These are phyloP conservation scores for Xylariales sp. DNA, from an alignment of 2,329 filamentous ascomycete genomes.

Conservation along the genomic window DNA sequence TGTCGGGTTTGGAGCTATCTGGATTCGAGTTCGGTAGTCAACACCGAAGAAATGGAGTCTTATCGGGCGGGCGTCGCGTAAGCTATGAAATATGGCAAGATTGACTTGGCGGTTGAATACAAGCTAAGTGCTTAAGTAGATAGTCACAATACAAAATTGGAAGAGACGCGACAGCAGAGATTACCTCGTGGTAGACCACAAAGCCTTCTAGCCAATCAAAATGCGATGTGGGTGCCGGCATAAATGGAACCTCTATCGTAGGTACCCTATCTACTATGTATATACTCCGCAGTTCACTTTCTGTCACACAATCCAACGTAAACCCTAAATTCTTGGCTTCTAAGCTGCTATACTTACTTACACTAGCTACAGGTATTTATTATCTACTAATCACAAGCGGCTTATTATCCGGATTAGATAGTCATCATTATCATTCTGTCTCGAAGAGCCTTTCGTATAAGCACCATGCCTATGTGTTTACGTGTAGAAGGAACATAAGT, in stretches of 20 bases:
- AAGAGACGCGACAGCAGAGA: constrained; percentile 30
- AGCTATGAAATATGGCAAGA: not conserved
- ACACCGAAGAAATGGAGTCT: not conserved
- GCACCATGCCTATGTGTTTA: too few relatives aligned
- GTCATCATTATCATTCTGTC: too few relatives aligned
- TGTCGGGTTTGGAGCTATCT: constrained; percentile 1
- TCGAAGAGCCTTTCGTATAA: too few relatives aligned
- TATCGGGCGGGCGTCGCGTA: not conserved
- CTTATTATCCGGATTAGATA: too few relatives aligned
- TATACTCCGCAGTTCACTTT: too few relatives aligned
- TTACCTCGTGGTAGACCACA: not conserved
- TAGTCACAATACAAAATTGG: not conserved
- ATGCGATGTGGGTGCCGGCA: not conserved
- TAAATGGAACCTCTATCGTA: too few relatives aligned
- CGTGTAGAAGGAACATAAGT: too few relatives aligned
- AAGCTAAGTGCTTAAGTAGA: not conserved
- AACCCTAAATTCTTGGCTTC: too few relatives aligned
- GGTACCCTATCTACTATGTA: too few relatives aligned
- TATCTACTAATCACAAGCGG: too few relatives aligned
- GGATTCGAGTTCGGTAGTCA: not conserved
- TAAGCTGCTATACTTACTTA: too few relatives aligned
- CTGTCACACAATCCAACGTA: too few relatives aligned
- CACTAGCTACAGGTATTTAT: not conserved
- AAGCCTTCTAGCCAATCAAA: constrained; percentile 28
- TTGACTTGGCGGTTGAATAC: not conserved